phyloP scores from a whole-genome alignment of 345 rosid species.

The Chamaenerion angustifolium region DNA sequence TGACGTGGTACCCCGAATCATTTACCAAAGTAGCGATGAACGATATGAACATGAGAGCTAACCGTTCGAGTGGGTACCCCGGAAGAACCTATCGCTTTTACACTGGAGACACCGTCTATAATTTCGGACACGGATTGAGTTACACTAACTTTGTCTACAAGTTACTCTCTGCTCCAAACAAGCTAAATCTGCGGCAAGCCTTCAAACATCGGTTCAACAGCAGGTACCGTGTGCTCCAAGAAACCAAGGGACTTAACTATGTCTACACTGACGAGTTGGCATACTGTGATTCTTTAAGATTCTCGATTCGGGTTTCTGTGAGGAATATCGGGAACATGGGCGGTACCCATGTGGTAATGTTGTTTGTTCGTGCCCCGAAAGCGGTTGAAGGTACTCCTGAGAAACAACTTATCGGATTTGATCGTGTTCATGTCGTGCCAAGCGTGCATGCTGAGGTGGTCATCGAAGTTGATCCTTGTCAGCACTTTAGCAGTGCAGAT shows the following conservation, averaged over 20 bases:
- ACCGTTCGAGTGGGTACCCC: constrained; percentile 58
- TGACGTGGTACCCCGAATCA: constrained; percentile 88
- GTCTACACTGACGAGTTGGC: constrained; percentile 17
- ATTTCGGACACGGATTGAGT: constrained; percentile 76
- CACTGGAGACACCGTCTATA: constrained; percentile 45
- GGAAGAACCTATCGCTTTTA: constrained; percentile 90
- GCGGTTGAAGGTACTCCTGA: constrained; percentile 33
- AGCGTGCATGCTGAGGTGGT: constrained; percentile 23
- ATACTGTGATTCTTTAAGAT: constrained; percentile 41
- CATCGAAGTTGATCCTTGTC: constrained; percentile 59
- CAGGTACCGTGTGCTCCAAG: constrained; percentile 24
- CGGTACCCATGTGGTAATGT: constrained; percentile 65
- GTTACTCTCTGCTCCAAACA: constrained; percentile 44
- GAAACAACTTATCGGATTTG: constrained; percentile 67
- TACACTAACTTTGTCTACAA: constrained; percentile 46
- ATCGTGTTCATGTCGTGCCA: constrained; percentile 45
- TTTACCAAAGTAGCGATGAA: constrained; percentile 64
- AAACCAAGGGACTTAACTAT: constrained; percentile 19
- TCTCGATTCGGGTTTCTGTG: constrained; percentile 33
- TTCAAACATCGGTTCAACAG: constrained; percentile 11
- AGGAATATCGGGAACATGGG: constrained; percentile 45
- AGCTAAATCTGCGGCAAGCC: constrained; percentile 23
- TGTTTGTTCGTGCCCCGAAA: constrained; percentile 43
- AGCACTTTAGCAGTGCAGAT: constrained; percentile 49
- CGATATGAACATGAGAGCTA: constrained; percentile 78